These are phyloP conservation scores for Gossypium bickii DNA, from an alignment of 345 rosid genomes.

Conservation along the genomic window DNA sequence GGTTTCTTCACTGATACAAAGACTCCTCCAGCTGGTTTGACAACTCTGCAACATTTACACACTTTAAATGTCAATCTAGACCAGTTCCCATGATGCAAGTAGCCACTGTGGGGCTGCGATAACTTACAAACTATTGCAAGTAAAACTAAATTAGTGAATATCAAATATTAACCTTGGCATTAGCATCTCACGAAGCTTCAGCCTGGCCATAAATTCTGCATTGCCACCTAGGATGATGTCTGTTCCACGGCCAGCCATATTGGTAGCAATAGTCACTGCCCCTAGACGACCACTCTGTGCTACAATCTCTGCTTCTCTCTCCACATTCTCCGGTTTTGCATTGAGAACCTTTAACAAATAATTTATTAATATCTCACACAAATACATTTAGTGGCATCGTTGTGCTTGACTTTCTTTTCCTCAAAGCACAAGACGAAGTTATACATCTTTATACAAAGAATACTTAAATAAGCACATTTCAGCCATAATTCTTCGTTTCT, in stretches of 20 bases:
- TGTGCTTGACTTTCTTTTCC: neutral
- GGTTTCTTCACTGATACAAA: constrained; percentile 82
- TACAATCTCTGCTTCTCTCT: constrained; percentile 99
- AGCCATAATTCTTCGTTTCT: neutral
- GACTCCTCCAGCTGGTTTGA: constrained; percentile 68
- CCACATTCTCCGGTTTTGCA: constrained; percentile 99
- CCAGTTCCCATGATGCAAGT: neutral
- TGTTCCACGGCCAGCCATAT: constrained; percentile 99
- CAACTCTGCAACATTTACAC: constrained; percentile 52
- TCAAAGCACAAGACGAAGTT: neutral
- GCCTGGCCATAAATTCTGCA: constrained; percentile 95
- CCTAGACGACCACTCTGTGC: constrained; percentile 98
- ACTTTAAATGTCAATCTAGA: constrained; percentile 1
- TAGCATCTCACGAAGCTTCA: constrained; percentile 94
- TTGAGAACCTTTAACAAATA: constrained; percentile 70
- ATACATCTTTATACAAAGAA: neutral
- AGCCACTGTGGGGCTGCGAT: neutral
- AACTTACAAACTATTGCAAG: neutral
- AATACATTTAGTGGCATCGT: neutral
- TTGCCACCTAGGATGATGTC: constrained; percentile 97
- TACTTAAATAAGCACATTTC: neutral
- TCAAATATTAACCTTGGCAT: constrained; percentile 76
- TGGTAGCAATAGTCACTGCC: constrained; percentile 96
- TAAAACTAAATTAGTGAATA: constrained; percentile 2
- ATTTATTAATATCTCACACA: constrained; percentile 17